Base-by-base conservation (phyloP, 2,329 filamentous ascomycete species). In the Colletotrichum aenigma region DNA sequence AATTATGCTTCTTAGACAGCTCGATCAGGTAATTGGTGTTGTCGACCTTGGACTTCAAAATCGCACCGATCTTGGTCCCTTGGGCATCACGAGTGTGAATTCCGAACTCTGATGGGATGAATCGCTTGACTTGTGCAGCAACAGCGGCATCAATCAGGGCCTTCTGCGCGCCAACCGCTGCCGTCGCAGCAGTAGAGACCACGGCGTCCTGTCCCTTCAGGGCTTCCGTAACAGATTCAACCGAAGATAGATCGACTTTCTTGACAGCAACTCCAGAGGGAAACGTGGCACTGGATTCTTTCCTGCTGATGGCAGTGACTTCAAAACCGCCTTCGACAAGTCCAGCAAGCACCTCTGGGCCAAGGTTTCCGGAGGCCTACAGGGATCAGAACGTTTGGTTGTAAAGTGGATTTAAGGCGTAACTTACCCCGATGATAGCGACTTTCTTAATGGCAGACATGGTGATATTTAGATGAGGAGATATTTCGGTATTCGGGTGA, bases 101-200 rank as follows among this genome's bases (percentile, higher is more conserved):
- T 7, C 82, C 83, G 80, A 88, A 93, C 78, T 93, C 91, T 16
- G 87, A 88, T 4, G 91, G 90, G 36, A 93, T 85, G 81, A 92
- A 91, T 7, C 89, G 85, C 79, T 90, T 87, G 2, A 93, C 89
- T 16, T 89, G 88, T 1, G 89, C 90, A 2, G 86, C 85, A 48
- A 90, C 84, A 9, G 91, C 87, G 3, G 91, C 91, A 75, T 92
- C 88, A 34, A 91, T 86, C 71, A 91, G 82, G 16, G 84, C 83
- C 64, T 84, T 85, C 79, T 92, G 91, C 2, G 85, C 80, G 3
- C 80, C 81, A 7, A 89, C 76, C 8, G 84, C 87, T 4, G 78
- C 77, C 16, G 84, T 85, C 9, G 85, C 87, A 26, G 93, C 84
- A 2, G 87, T 83, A 7, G 87, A 89, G 21, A 93, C 80, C 15